Conservation (phyloP, 1,284 basidiomycete species). For the Tranzscheliella williamsii region DNA sequence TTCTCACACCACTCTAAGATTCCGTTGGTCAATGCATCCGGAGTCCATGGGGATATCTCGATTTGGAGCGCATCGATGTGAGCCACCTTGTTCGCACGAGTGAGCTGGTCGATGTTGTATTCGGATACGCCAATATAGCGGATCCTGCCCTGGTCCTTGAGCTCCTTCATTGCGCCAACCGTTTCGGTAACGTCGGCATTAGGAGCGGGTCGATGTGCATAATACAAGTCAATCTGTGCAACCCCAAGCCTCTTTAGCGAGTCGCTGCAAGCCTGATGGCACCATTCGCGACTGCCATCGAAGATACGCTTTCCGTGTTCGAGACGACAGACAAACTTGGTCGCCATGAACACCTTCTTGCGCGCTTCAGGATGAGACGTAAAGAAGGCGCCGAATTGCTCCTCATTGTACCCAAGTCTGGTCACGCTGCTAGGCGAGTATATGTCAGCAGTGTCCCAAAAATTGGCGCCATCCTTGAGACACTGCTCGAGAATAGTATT, state of each 20-base stretch:
- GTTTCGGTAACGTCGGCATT: slow-evolving; percentile 73
- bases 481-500: slow-evolving; percentile 21
- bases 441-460: slow-evolving; percentile 46
- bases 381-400: slow-evolving; percentile 60
- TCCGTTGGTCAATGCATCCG: slow-evolving; percentile 45
- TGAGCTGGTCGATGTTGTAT: slow-evolving; percentile 49
- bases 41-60: slow-evolving; percentile 64
- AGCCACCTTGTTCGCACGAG: slow-evolving; percentile 47
- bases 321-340: slow-evolving; percentile 61
- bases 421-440: slow-evolving; percentile 21
- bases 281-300: slow-evolving; percentile 50
- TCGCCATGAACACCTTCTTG: slow-evolving; percentile 62
- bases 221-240: slow-evolving; percentile 62
- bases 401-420: slow-evolving; percentile 60
- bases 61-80: slow-evolving; percentile 63
- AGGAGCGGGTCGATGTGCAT: slow-evolving; percentile 60
- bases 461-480: slow-evolving; percentile 27
- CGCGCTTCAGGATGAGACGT: slow-evolving; percentile 46
- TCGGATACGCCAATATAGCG: slow-evolving; percentile 73
- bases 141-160: slow-evolving; percentile 71
- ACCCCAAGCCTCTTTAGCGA: slow-evolving; percentile 59
- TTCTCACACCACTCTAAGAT: slow-evolving; percentile 43
- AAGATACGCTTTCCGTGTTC: slow-evolving; percentile 24
- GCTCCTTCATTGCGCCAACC: slow-evolving; percentile 74
- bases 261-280: slow-evolving; percentile 56